Evolutionary conservation across 2,329 filamentous ascomycete genomes (phyloP).

Genomic region (Alternaria gaisen): DNA sequence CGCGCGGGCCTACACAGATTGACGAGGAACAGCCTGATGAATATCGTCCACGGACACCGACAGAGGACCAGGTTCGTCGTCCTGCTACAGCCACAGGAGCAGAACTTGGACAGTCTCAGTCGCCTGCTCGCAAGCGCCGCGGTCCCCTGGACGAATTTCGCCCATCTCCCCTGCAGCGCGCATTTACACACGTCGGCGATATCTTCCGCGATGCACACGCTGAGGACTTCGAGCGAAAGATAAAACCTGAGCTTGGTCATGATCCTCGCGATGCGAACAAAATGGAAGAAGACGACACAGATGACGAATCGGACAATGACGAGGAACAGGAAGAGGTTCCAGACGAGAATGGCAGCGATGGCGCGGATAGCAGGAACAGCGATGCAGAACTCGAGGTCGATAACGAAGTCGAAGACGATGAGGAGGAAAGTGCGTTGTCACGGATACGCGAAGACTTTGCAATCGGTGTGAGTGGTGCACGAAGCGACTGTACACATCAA

Average conservation of each 20-base stretch:
- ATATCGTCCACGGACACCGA: conserved; percentile 7
- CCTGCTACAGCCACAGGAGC: conserved; percentile 23
- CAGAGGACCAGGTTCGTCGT: conserved; percentile 22
- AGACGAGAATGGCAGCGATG: not conserved
- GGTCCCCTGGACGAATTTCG: conserved; percentile 26
- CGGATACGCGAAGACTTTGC: conserved; percentile 25
- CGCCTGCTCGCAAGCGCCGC: conserved; percentile 31
- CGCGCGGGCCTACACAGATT: conserved; percentile 13
- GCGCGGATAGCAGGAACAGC: not conserved
- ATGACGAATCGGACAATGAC: conserved; percentile 24
- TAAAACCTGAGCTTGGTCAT: conserved; percentile 58
- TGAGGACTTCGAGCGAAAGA: conserved; percentile 89
- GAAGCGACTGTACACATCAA: conserved; percentile 5
- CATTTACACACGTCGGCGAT: conserved; percentile 65
- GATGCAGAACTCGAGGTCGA: conserved; percentile 6
- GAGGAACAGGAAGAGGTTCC: conserved; percentile 3
- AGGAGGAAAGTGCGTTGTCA: conserved; percentile 22
- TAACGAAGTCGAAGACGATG: conserved; percentile 19
- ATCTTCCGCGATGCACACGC: conserved; percentile 86
- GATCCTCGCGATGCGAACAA: conserved; percentile 40
- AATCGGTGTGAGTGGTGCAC: conserved; percentile 17
- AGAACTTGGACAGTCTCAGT: conserved; percentile 26
- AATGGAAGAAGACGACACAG: conserved; percentile 40
- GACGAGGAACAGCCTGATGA: conserved; percentile 46
- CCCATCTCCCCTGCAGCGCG: conserved; percentile 50